Evolutionary conservation across 495 filamentous ascomycete genomes (phyloP).

Genomic region (Poronia punctata): DNA sequence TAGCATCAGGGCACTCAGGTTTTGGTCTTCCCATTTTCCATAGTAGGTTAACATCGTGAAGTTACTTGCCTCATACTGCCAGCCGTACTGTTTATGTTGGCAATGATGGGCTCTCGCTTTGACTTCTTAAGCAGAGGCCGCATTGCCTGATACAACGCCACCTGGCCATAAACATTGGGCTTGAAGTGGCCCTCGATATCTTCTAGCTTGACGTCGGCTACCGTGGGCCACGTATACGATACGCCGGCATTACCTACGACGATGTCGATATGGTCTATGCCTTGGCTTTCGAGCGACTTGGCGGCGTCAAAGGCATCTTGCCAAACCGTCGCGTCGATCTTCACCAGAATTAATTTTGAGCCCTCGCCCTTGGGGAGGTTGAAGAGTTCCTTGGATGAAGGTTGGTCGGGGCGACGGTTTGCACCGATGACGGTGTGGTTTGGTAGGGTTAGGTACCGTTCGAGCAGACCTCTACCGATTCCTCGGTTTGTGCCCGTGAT

Average conservation of each 20-base stretch:
- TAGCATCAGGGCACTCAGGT: conserved; percentile 13
- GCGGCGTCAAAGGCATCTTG: conserved; percentile 10
- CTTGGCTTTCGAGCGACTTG: conserved; percentile 4
- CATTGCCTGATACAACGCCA: conserved; percentile 15
- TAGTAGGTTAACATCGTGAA: neutral
- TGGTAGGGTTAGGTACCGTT: conserved; percentile 8
- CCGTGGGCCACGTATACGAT: conserved; percentile 10
- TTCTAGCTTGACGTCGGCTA: conserved; percentile 4
- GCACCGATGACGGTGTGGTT: conserved; percentile 17
- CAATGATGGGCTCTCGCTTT: conserved; percentile 25
- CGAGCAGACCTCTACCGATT: conserved; percentile 15
- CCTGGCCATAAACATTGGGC: conserved; percentile 10
- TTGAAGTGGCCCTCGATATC: conserved; percentile 9
- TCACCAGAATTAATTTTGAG: conserved; percentile 13
- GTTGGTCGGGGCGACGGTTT: conserved; percentile 16
- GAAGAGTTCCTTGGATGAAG: conserved; percentile 10
- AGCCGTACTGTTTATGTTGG: conserved; percentile 25
- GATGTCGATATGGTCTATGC: conserved; percentile 11
- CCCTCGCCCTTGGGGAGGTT: conserved; percentile 11
- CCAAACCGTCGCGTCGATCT: conserved; percentile 10
- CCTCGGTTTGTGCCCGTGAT: conserved; percentile 18
- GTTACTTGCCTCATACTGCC: conserved; percentile 18
- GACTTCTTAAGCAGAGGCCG: conserved; percentile 15
- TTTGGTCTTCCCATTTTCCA: too few relatives aligned
- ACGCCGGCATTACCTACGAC: conserved; percentile 17